Evolutionary conservation across 768 basidiomycete genomes (phyloP).

Genomic region (Cystobasidium ongulense): DNA sequence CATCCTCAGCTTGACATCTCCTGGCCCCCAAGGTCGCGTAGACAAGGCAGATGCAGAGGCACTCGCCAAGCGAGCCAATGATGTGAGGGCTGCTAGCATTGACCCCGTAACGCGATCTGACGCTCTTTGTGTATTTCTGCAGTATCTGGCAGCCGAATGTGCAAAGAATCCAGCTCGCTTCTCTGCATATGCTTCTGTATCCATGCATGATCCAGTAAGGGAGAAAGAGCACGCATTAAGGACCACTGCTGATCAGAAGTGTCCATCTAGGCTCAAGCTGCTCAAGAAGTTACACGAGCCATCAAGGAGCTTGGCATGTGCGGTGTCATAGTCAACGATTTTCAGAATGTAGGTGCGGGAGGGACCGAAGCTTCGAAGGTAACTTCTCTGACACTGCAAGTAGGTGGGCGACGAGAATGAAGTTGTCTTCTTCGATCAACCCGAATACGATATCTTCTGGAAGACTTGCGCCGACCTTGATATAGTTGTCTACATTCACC

Average conservation of each 20-base stretch:
- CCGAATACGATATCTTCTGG: constrained; percentile 26
- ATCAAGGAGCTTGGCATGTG: constrained; percentile 33
- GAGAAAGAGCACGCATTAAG: no score
- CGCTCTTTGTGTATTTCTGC: neutral
- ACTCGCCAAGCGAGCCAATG: constrained; percentile 22
- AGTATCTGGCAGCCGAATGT: constrained; percentile 13
- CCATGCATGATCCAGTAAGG: constrained; percentile 31
- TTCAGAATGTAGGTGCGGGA: constrained; percentile 19
- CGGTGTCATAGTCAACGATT: constrained; percentile 32
- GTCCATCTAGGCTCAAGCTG: constrained; percentile 19
- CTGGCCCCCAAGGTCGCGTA: constrained; percentile 13
- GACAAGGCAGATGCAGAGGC: constrained; percentile 21
- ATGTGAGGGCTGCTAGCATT: neutral
- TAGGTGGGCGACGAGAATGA: constrained; percentile 17
- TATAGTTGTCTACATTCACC: constrained; percentile 26
- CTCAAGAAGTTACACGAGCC: constrained; percentile 24
- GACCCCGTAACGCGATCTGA: neutral
- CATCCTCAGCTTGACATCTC: constrained; percentile 18
- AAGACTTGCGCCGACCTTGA: neutral
- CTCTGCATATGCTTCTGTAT: constrained; percentile 29
- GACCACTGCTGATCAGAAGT: neutral
- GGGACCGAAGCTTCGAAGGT: no score
- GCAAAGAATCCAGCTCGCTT: constrained; percentile 22
- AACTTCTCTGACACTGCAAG: neutral
- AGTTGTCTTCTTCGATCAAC: constrained; percentile 29